Conservation (phyloP, 768 basidiomycete genomes). For the Lactifluus hygrophoroides region DNA sequence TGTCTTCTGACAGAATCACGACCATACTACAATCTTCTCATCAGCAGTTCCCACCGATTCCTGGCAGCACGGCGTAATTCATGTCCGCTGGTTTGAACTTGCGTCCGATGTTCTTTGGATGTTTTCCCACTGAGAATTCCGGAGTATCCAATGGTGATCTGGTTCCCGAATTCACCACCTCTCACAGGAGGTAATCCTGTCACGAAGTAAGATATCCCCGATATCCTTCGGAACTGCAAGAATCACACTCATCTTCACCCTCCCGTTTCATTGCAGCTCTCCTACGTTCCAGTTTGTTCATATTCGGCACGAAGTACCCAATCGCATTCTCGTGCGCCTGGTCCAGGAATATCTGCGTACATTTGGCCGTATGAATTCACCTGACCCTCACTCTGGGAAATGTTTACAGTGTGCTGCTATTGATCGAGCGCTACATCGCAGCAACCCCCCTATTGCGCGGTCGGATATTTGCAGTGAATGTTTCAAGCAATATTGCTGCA, state of each 20-base stretch:
- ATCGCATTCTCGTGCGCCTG: no score
- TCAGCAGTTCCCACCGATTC: constrained; percentile 58
- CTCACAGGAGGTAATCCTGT: constrained; percentile 50
- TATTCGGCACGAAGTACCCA: constrained; percentile 50
- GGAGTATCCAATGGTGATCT: constrained; percentile 61
- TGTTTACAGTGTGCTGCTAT: constrained; percentile 66
- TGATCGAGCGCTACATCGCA: constrained; percentile 29
- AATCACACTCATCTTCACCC: no score
- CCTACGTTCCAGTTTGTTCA: constrained; percentile 47
- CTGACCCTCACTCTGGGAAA: constrained; percentile 48
- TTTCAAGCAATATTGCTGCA: constrained; percentile 27
- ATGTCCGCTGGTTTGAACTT: constrained; percentile 51
- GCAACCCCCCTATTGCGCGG: constrained; percentile 17
- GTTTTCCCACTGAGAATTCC: constrained; percentile 40
- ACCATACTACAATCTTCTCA: constrained; percentile 41
- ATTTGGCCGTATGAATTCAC: constrained; percentile 41
- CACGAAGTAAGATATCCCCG: constrained; percentile 50
- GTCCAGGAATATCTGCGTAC: constrained; percentile 50
- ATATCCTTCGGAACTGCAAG: no score
- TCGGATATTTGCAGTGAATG: constrained; percentile 24
- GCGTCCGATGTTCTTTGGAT: constrained; percentile 76
- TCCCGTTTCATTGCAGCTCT: constrained; percentile 33
- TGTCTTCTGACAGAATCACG: constrained; percentile 37
- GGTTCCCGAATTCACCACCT: constrained; percentile 72
- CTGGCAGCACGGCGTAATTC: constrained; percentile 42